Percentiles rank a stretch among this genome's conserved stretches.
Evolutionary conservation across 139 green algal genomes (phyloP).

Genomic region (Spirogloea muscicola): DNA sequence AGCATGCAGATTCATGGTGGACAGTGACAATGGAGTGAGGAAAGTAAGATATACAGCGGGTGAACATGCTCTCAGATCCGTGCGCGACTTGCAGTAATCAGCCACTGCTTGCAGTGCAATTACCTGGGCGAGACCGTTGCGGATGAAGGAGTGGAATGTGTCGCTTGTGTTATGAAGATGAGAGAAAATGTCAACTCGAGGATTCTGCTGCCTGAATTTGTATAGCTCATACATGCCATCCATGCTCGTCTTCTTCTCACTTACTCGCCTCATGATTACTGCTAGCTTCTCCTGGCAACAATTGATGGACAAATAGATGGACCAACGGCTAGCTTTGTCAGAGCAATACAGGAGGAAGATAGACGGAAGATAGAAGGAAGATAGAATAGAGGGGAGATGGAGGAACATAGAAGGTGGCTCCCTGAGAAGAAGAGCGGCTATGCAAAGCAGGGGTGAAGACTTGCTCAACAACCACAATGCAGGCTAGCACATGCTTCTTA

Average conservation of each 20-base stretch:
- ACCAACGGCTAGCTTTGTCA: slow-evolving; percentile 7
- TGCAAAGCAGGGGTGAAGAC: background rate
- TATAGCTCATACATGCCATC: slow-evolving; percentile 24
- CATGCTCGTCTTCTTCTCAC: slow-evolving; percentile 10
- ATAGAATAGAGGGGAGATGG: background rate
- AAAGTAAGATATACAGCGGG: no score
- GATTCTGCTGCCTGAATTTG: slow-evolving; percentile 11
- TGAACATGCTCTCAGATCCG: no score
- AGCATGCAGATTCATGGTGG: no score
- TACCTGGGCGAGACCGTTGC: no score
- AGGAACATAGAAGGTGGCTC: background rate
- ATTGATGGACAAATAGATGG: background rate
- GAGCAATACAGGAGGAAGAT: slow-evolving; percentile 5
- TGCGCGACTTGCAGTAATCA: no score
- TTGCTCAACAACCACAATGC: background rate
- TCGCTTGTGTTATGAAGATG: no score
- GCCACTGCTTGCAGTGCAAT: no score
- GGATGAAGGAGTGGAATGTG: no score
- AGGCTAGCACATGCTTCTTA: slow-evolving; percentile 1
- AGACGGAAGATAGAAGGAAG: slow-evolving; percentile 6
- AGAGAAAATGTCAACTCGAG: no score
- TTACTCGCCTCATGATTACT: slow-evolving; percentile 39
- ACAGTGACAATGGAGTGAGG: no score
- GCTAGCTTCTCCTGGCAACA: slow-evolving; percentile 41
- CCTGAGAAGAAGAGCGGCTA: background rate